Percentiles rank a stretch among this genome's conserved stretches.
phyloP scores from a whole-genome alignment of 1,284 basidiomycete species.

The Rhodofomes roseus region DNA sequence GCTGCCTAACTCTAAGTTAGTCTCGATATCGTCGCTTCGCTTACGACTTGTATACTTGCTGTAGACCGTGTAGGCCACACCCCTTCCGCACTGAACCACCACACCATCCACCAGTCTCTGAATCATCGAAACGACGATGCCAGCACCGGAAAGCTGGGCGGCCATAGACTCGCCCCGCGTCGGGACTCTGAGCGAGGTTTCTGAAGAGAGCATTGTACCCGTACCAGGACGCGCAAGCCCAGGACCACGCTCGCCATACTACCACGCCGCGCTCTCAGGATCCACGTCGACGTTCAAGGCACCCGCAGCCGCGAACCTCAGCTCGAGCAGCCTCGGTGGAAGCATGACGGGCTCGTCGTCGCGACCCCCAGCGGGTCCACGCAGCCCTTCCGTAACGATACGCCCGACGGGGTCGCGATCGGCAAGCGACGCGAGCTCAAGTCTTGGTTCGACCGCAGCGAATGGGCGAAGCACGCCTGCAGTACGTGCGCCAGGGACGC shows the following conservation, averaged over 20 bases:
- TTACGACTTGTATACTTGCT: too few species aligned
- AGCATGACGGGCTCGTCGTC: background rate
- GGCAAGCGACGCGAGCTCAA: background rate
- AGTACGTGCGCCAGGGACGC: background rate
- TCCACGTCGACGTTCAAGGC: constrained; percentile 29
- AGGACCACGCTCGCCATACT: constrained; percentile 26
- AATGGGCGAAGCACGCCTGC: background rate
- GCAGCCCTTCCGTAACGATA: background rate
- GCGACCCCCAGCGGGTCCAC: background rate
- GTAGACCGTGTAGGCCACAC: background rate
- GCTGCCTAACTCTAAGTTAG: too few species aligned
- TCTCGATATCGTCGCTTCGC: too few species aligned
- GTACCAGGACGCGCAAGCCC: constrained; percentile 18
- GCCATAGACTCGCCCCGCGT: constrained; percentile 22
- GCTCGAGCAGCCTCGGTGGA: constrained; percentile 27
- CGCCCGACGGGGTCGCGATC: background rate
- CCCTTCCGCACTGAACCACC: background rate
- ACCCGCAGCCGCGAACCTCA: constrained; percentile 10
- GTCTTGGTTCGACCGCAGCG: too few species aligned
- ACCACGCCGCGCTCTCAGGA: constrained; percentile 25
- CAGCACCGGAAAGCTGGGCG: background rate
- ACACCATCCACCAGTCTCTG: too few species aligned
- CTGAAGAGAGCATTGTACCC: constrained; percentile 34
- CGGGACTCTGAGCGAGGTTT: constrained; percentile 36
- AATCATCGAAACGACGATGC: background rate